phyloP scores from a whole-genome alignment of 257 asterid species.

The Knoxia roxburghii region DNA sequence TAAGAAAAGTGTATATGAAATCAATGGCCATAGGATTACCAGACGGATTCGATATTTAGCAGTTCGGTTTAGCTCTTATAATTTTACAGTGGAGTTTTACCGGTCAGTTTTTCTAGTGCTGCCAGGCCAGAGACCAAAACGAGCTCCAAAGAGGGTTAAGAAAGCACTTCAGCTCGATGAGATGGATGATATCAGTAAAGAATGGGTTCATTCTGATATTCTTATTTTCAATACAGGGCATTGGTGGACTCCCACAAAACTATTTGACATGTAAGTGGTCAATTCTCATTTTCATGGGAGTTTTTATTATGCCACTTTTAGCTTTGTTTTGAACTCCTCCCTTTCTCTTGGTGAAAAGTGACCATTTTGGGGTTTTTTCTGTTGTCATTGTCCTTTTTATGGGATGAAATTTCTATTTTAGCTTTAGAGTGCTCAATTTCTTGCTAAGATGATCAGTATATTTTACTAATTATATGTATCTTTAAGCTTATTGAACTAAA shows the following conservation, averaged over 20 bases:
- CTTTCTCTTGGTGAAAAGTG: not conserved
- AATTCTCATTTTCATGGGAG: not conserved
- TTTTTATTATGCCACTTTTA: not conserved
- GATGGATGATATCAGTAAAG: constrained; percentile 64
- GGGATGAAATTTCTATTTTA: not conserved
- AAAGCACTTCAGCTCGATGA: constrained; percentile 50
- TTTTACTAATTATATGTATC: not conserved
- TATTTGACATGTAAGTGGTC: constrained; percentile 66
- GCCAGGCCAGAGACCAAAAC: constrained; percentile 58
- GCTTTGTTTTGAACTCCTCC: not conserved
- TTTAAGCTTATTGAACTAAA: not conserved
- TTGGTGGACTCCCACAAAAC: constrained; percentile 88
- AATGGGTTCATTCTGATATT: constrained; percentile 82
- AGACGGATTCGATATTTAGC: constrained; percentile 69
- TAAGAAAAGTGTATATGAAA: constrained; percentile 65
- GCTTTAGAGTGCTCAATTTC: not conserved
- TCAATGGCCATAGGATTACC: constrained; percentile 69
- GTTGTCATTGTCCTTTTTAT: not conserved
- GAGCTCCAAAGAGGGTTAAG: constrained; percentile 84
- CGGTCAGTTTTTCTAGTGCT: constrained; percentile 80
- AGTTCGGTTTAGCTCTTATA: constrained; percentile 49
- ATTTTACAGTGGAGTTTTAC: constrained; percentile 69
- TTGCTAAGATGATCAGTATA: not conserved
- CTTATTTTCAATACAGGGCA: constrained; percentile 86
- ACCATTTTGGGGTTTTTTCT: not conserved